Percentiles rank a stretch among this genome's conserved stretches.
Conservation (phyloP, 2,329 filamentous ascomycete species). For the Akanthomyces lecanii region DNA sequence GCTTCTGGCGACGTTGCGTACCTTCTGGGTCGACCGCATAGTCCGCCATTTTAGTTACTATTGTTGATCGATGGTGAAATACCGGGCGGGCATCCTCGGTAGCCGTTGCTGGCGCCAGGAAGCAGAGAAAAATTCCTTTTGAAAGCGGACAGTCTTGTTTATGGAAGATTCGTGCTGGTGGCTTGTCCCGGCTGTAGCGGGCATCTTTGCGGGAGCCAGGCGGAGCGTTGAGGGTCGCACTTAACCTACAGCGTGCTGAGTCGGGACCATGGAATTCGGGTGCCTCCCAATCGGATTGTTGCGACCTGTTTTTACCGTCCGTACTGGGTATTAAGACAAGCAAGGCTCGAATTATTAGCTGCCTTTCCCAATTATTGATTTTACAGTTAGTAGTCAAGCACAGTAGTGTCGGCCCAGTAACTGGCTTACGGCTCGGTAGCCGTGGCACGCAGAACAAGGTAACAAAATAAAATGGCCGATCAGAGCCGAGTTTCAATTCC, state of each 20-base stretch:
- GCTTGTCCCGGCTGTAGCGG: neutral
- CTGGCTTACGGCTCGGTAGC: neutral
- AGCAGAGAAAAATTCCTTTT: neutral
- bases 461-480: conserved; percentile 8
- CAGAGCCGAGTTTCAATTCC: neutral
- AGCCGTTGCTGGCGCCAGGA: neutral
- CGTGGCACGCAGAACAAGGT: neutral
- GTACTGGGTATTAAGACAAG: neutral
- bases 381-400: neutral
- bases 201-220: neutral
- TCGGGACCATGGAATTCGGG: neutral
- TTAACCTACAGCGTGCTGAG: neutral
- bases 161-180: conserved; percentile 12
- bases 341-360: neutral
- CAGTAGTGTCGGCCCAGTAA: neutral
- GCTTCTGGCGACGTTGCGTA: conserved; percentile 20
- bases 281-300: neutral
- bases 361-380: neutral
- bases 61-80: neutral
- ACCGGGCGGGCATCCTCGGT: conserved; percentile 16
- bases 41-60: conserved; percentile 29
- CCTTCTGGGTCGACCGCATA: conserved; percentile 34
- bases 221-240: conserved; percentile 5
- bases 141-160: neutral
- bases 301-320: neutral